A percentile compares a stretch with the other conserved stretches of the same genome.
Evolutionary conservation across 768 basidiomycete genomes (phyloP).

Genomic region (Leccinum uliginosum): DNA sequence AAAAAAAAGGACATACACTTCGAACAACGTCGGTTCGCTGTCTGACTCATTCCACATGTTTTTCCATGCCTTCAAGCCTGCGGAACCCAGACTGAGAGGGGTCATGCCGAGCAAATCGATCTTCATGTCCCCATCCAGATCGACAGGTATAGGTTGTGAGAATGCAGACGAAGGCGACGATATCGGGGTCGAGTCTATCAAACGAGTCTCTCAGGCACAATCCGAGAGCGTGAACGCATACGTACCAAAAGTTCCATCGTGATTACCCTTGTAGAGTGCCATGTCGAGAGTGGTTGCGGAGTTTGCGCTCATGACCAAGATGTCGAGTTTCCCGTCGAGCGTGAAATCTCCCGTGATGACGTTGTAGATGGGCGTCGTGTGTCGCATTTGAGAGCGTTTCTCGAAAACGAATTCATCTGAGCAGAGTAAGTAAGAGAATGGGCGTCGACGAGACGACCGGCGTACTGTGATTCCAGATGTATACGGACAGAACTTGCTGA

Average conservation of each 20-base stretch:
- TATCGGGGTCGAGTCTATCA: conserved; percentile 36
- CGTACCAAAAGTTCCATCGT: conserved; percentile 65
- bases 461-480: conserved; percentile 81
- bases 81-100: conserved; percentile 34
- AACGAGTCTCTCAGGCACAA: background rate
- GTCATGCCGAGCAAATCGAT: conserved; percentile 80
- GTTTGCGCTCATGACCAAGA: conserved; percentile 80
- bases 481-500: conserved; percentile 70
- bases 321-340: conserved; percentile 85
- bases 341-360: conserved; percentile 93
- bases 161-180: conserved; percentile 58
- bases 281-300: conserved; percentile 54
- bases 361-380: conserved; percentile 61
- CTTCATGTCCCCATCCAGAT: conserved; percentile 83
- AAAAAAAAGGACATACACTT: conserved; percentile 46
- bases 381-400: conserved; percentile 47
- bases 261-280: conserved; percentile 62
- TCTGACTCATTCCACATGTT: conserved; percentile 72
- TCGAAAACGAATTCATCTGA: conserved; percentile 58
- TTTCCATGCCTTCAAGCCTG: conserved; percentile 64
- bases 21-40: conserved; percentile 51
- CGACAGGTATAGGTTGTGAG: conserved; percentile 82
- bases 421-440: conserved; percentile 3
- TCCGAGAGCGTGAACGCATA: background rate
- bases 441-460: background rate